phyloP scores from a whole-genome alignment of 1,284 basidiomycete genomes.

The Tetrapyrgos nigripes region DNA sequence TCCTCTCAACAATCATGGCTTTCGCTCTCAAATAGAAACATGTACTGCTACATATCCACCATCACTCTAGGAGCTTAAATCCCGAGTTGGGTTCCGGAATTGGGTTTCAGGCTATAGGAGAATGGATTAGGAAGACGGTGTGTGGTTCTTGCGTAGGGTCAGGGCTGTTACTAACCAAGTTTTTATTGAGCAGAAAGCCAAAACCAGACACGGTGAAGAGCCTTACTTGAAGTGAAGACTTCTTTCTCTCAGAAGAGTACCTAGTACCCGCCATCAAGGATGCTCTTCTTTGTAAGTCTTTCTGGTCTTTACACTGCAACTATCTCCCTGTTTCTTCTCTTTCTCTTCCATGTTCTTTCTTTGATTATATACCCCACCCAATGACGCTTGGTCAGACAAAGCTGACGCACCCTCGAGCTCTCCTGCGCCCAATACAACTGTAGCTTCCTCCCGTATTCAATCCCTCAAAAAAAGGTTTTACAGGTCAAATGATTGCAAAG shows the following conservation, averaged over 20 bases:
- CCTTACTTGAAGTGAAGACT: conserved; percentile 62
- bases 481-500: conserved; percentile 58
- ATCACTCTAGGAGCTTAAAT: too few species aligned
- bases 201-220: conserved; percentile 47
- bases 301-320: too few species aligned
- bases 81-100: too few species aligned
- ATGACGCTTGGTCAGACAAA: conserved; percentile 73
- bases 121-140: conserved; percentile 77
- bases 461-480: conserved; percentile 58
- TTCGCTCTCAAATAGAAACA: too few species aligned
- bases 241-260: conserved; percentile 79
- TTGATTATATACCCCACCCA: conserved; percentile 41
- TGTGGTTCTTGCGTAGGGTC: conserved; percentile 2
- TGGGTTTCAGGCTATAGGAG: too few species aligned
- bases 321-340: too few species aligned
- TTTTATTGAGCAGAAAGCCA: conserved; percentile 60
- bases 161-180: conserved; percentile 5
- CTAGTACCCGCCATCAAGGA: conserved; percentile 82
- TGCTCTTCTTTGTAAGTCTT: conserved; percentile 80
- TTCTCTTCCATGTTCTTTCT: conserved; percentile 3
- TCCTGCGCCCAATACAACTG: conserved; percentile 4
- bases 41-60: too few species aligned
- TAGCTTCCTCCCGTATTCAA: conserved; percentile 42
- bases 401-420: conserved; percentile 34
- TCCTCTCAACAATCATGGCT: too few species aligned